A percentile compares a stretch with the other conserved stretches of the same genome.
Evolutionary conservation across 331 rosid species (phyloP).

Genomic region (Dryas integrifolia): DNA sequence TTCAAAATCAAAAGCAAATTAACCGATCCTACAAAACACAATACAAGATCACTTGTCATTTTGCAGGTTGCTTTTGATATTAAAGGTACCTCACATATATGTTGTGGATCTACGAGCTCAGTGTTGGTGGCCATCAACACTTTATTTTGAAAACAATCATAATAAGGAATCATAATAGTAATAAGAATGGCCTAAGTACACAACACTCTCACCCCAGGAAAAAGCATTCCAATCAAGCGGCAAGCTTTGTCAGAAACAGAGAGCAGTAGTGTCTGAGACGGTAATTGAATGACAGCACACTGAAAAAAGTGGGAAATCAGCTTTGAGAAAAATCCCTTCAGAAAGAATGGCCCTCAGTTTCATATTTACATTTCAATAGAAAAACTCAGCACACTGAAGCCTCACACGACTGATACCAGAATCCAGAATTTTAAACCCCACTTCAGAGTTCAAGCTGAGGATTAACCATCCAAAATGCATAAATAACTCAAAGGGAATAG

Average conservation of each 20-base stretch:
- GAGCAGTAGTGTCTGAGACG: constrained; percentile 89
- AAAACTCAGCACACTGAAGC: neutral
- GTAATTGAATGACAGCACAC: constrained; percentile 99
- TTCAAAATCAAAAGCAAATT: constrained; percentile 20
- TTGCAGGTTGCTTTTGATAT: constrained; percentile 16
- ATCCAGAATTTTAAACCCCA: neutral
- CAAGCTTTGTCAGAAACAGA: constrained; percentile 90
- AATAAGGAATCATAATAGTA: neutral
- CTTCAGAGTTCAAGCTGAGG: neutral
- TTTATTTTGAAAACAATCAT: neutral
- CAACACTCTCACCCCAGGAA: constrained; percentile 76
- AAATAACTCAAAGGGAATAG: neutral
- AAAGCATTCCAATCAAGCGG: constrained; percentile 98
- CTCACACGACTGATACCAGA: neutral
- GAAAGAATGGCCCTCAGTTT: neutral
- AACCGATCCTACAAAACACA: neutral
- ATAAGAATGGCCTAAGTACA: constrained; percentile 11
- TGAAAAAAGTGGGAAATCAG: constrained; percentile 37
- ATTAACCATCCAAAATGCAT: neutral
- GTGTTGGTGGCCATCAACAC: neutral
- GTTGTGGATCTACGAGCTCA: constrained; percentile 21
- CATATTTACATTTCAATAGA: neutral
- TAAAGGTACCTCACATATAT: constrained; percentile 15
- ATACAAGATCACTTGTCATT: neutral
- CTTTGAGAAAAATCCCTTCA: constrained; percentile 5